Base-by-base conservation (phyloP, 73 alveolate species). In the Paramecium caudatum region DNA sequence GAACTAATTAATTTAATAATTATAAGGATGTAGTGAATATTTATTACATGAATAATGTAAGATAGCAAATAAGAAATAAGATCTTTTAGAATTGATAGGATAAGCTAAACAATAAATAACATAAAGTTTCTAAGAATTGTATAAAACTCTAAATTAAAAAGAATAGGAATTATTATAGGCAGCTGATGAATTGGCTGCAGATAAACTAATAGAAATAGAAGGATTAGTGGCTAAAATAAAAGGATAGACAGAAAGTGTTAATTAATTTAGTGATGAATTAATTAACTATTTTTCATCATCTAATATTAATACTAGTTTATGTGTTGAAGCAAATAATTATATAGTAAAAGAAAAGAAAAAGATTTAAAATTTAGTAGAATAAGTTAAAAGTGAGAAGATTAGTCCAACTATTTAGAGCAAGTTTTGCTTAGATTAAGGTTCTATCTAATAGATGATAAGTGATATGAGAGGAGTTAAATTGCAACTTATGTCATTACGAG, bases 401-500 rank as follows among this genome's bases (percentile, higher is more conserved):
- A 21, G 80, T 37, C 90, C 82, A 6, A 86, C 63, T 47, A 43
- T 86, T 47, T 86, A 86, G 17, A 47, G 84, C 1, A 50, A 86
- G 43, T 86, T 86, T 62, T 86, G 84, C 43, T 86, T 86, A 16
- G 93, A 86, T 63, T 47, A 87, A 15, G 47, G 48, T 4, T 37
- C 93, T 7, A 55, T 86, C 4, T 39, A 63, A 70, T 65, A 70
- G 39, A 70, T 62, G 82, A 86, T 86, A 10, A 78, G 65, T 41
- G 82, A 70, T 15, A 86, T 86, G 19, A 86, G 84, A 36, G 63
- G 90, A 86, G 90, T 86, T 3, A 86, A 86, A 27, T 16, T 86
- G 0, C 48, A 36, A 41, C 16, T 86, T 0, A 62, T 86, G 5
- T 43, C 90, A 9, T 43, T 86, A 50, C 61, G 84, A 47, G 93